Base-by-base conservation (phyloP, 495 filamentous ascomycete genomes). In the Sporormia fimetaria region DNA sequence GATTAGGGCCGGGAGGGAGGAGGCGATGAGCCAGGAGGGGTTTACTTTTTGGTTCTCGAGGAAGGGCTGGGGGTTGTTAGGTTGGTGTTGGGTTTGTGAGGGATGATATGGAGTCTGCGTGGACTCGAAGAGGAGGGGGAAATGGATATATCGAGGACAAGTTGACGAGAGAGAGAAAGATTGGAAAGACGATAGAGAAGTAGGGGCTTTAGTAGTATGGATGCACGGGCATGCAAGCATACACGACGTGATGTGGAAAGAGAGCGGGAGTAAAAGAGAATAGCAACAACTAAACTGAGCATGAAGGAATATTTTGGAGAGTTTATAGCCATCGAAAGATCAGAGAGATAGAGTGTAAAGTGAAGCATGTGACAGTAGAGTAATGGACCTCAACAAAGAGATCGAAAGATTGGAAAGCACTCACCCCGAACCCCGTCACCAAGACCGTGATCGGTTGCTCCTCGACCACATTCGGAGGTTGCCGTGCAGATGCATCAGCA, bases 341-440 rank as follows among this genome's bases (percentile, higher is more conserved):
- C n/a, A n/a, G n/a, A n/a, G n/a, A n/a, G n/a, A n/a, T n/a, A n/a
- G n/a, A n/a, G n/a, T n/a, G n/a, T n/a, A n/a, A n/a, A n/a, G n/a
- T n/a, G n/a, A n/a, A n/a, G n/a, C n/a, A n/a, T n/a, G n/a, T n/a
- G n/a, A n/a, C n/a, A n/a, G n/a, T n/a, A n/a, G n/a, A n/a, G n/a
- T n/a, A n/a, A n/a, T n/a, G n/a, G n/a, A n/a, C n/a, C n/a, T n/a
- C n/a, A n/a, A n/a, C n/a, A n/a, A n/a, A n/a, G n/a, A n/a, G n/a
- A 33, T 11, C 3, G n/a, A 6, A 33, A 49, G 31, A 37, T 15
- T 24, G 18, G 12, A 29, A 33, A 24, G 9, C 9, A 45, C 51
- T 21, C 39, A 59, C 57, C 24, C 55, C 51, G 43, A 52, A 59
- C 26, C 57, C 57, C 27, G 57, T 59, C 8, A 59, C 57, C 14